These are phyloP conservation scores for Termitomyces heimii DNA, from an alignment of 768 basidiomycete species.

Conservation along the genomic window DNA sequence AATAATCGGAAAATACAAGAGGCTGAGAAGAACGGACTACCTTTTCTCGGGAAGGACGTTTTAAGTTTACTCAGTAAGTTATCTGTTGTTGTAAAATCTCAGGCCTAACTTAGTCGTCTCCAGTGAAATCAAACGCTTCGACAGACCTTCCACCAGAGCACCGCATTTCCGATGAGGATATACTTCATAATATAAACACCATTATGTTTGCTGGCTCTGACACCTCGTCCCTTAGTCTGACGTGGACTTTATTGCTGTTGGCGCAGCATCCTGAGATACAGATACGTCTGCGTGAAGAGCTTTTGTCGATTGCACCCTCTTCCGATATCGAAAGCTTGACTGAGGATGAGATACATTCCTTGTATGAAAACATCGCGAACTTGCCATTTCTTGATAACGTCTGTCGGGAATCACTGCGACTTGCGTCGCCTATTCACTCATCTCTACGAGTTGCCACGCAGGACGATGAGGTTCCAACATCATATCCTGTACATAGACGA, in stretches of 20 bases:
- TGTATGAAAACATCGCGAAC: slow-evolving; percentile 48
- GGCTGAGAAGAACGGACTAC: slow-evolving; percentile 43
- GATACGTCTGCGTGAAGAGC: slow-evolving; percentile 63
- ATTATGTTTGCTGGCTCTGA: slow-evolving; percentile 92
- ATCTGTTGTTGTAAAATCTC: not conserved
- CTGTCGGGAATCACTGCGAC: slow-evolving; percentile 63
- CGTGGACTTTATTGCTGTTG: slow-evolving; percentile 79
- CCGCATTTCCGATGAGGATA: slow-evolving; percentile 82
- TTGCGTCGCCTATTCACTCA: slow-evolving; percentile 79
- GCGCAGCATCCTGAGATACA: slow-evolving; percentile 65
- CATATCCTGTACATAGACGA: slow-evolving; percentile 46
- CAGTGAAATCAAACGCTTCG: slow-evolving; percentile 82
- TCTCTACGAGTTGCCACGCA: slow-evolving; percentile 72
- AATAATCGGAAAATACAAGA: slow-evolving; percentile 73
- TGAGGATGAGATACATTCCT: slow-evolving; percentile 59
- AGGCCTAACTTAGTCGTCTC: not conserved
- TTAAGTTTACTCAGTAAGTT: slow-evolving; percentile 69
- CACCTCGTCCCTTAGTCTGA: slow-evolving; percentile 75
- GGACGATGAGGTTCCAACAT: slow-evolving; percentile 74
- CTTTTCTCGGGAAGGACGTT: slow-evolving; percentile 65
- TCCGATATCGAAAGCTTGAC: slow-evolving; percentile 41
- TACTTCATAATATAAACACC: slow-evolving; percentile 81
- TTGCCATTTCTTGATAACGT: slow-evolving; percentile 76
- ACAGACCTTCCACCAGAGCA: slow-evolving; percentile 62
- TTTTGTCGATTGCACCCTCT: slow-evolving; percentile 39